Percentiles rank a stretch among this genome's conserved stretches.
Evolutionary conservation across 352 stramenopile genomes (phyloP).

Genomic region (Phytophthora citrophthora): DNA sequence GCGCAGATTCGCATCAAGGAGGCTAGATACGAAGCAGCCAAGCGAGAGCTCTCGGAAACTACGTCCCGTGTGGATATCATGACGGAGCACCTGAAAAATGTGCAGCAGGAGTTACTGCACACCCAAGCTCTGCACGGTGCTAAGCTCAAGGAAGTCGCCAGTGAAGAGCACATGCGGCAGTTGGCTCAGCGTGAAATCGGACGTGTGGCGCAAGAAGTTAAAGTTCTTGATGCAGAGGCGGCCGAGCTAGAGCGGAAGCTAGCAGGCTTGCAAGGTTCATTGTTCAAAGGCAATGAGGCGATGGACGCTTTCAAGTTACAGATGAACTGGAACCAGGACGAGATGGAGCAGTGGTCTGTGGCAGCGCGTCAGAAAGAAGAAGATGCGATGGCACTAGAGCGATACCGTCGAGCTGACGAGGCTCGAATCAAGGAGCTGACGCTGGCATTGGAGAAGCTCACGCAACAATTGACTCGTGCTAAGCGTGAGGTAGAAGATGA

Average conservation of each 20-base stretch:
- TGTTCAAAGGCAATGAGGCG: slow-evolving; percentile 93
- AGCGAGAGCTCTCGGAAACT: slow-evolving; percentile 81
- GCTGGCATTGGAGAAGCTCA: slow-evolving; percentile 94
- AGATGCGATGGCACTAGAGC: slow-evolving; percentile 92
- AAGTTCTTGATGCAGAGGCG: slow-evolving; percentile 74
- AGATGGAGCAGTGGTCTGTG: slow-evolving; percentile 97
- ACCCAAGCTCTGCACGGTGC: slow-evolving; percentile 93
- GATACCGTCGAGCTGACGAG: slow-evolving; percentile 94
- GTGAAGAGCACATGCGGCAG: slow-evolving; percentile 94
- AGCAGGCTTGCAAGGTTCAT: slow-evolving; percentile 88
- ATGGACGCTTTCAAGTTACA: slow-evolving; percentile 97
- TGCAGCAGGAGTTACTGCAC: slow-evolving; percentile 95
- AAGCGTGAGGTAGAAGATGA: slow-evolving; percentile 80
- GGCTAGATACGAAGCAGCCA: slow-evolving; percentile 64
- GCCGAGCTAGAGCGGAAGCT: slow-evolving; percentile 87
- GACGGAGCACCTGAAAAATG: slow-evolving; percentile 96
- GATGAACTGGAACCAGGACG: slow-evolving; percentile 99
- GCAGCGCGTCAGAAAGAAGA: slow-evolving; percentile 97
- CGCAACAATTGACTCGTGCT: slow-evolving; percentile 82
- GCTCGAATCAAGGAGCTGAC: slow-evolving; percentile 95
- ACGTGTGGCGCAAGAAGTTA: slow-evolving; percentile 77
- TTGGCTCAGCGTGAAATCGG: slow-evolving; percentile 92
- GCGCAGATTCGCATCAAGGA: slow-evolving; percentile 83
- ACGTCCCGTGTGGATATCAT: slow-evolving; percentile 94
- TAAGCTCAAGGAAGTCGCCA: slow-evolving; percentile 93